Evolutionary conservation across 2,329 filamentous ascomycete genomes (phyloP).

Genomic region (Penicillium sp.): DNA sequence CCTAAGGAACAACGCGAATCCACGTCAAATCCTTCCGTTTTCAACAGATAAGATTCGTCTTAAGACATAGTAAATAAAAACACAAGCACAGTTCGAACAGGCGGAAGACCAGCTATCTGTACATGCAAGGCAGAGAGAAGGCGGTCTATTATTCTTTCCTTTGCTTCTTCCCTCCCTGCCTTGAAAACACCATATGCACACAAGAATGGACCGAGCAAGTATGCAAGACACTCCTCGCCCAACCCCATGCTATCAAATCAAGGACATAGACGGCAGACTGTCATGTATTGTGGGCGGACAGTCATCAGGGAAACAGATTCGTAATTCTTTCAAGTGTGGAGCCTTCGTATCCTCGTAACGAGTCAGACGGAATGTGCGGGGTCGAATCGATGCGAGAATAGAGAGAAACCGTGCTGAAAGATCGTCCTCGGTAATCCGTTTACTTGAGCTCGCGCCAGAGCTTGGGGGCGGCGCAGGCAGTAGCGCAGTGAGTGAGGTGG

Average conservation of each 20-base stretch:
- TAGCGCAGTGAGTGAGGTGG: constrained; percentile 96
- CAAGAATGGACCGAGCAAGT: constrained; percentile 19
- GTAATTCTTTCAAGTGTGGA: constrained; percentile 14
- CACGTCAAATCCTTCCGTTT: constrained; percentile 18
- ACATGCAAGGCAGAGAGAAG: constrained; percentile 41
- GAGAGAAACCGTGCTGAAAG: constrained; percentile 16
- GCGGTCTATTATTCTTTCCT: constrained; percentile 32
- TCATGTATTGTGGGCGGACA: constrained; percentile 15
- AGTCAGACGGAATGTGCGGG: constrained; percentile 9
- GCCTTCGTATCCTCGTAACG: constrained; percentile 14
- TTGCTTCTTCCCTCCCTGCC: constrained; percentile 27
- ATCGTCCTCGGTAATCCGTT: constrained; percentile 38
- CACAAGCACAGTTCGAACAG: constrained; percentile 43
- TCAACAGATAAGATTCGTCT: constrained; percentile 41
- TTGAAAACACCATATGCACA: constrained; percentile 35
- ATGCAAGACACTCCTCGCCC: constrained; percentile 11
- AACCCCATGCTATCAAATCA: constrained; percentile 27
- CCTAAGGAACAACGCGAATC: neutral
- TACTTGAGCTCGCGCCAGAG: constrained; percentile 93
- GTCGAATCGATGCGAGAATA: constrained; percentile 21
- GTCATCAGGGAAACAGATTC: constrained; percentile 27
- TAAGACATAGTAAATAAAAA: constrained; percentile 36
- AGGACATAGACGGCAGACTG: constrained; percentile 29
- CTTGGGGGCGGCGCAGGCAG: constrained; percentile 91
- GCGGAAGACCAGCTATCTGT: constrained; percentile 48